Percentiles rank a stretch among this genome's conserved stretches.
phyloP scores from a whole-genome alignment of 371 early-diverging fungal species.

The Parasitella parasitica region DNA sequence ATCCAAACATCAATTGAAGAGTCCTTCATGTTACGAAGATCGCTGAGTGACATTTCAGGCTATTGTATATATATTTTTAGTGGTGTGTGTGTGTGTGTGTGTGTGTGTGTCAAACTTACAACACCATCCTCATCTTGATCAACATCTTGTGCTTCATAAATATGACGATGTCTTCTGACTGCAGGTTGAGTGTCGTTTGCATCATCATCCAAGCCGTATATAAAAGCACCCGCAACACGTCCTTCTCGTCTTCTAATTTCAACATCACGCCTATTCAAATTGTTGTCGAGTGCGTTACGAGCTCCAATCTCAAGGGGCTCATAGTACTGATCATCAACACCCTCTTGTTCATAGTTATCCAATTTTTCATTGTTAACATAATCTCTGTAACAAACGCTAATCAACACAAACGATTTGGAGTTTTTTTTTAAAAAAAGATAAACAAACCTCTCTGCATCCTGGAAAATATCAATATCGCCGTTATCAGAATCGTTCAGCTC shows the following conservation, averaged over 20 bases:
- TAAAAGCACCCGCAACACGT: constrained; percentile 82
- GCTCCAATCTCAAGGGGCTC: constrained; percentile 68
- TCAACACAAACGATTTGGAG: too few relatives aligned
- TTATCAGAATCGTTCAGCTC: constrained; percentile 60
- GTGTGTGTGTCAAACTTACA: too few relatives aligned
- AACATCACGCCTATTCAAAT: constrained; percentile 80
- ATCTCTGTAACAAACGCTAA: constrained; percentile 50
- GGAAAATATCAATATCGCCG: constrained; percentile 82
- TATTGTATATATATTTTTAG: constrained; percentile 2
- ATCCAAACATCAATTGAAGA: constrained; percentile 81
- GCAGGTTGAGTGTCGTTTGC: constrained; percentile 56
- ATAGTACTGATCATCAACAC: constrained; percentile 78
- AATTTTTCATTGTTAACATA: constrained; percentile 71
- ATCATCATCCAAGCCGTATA: constrained; percentile 71
- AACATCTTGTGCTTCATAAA: constrained; percentile 57
- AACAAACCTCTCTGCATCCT: constrained; percentile 67
- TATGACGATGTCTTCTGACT: constrained; percentile 62
- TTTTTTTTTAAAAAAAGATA: too few relatives aligned
- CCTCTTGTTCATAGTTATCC: constrained; percentile 80
- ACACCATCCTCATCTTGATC: constrained; percentile 63
- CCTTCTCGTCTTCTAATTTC: constrained; percentile 71
- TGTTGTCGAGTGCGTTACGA: constrained; percentile 77
- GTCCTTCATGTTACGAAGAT: constrained; percentile 49
- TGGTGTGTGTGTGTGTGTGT: too few relatives aligned
- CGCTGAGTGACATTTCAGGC: constrained; percentile 57